These are phyloP conservation scores for Exophiala aquamarina DNA, from an alignment of 2,329 filamentous ascomycete species.

Conservation along the genomic window DNA sequence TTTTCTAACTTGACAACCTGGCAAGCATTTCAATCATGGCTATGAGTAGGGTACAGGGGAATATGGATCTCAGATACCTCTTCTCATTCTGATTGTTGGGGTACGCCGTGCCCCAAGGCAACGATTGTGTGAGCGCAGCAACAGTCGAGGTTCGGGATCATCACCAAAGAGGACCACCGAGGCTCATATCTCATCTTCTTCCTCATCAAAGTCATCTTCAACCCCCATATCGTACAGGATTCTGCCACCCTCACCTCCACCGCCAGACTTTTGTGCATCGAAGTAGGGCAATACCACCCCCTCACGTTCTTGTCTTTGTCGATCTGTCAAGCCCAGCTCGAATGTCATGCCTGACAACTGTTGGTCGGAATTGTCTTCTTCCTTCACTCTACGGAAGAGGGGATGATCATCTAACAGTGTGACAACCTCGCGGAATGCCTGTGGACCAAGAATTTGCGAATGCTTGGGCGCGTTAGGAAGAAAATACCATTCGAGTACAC, in stretches of 20 bases:
- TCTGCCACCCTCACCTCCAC: conserved; percentile 79
- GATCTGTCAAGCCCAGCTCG: conserved; percentile 81
- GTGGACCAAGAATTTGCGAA: conserved; percentile 41
- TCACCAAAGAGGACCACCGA: too few species aligned
- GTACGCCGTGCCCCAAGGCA: too few species aligned
- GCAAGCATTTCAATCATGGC: background rate
- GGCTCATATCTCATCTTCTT: conserved; percentile 81
- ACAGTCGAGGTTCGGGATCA: too few species aligned
- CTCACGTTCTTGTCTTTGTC: conserved; percentile 82
- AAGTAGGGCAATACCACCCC: conserved; percentile 93
- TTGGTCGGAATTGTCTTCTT: conserved; percentile 43
- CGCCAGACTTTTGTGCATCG: conserved; percentile 83
- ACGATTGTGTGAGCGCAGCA: too few species aligned
- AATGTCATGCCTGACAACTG: conserved; percentile 74
- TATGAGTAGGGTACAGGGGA: background rate
- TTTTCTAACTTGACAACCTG: conserved; percentile 60
- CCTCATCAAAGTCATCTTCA: conserved; percentile 96
- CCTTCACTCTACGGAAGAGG: conserved; percentile 57
- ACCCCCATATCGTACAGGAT: conserved; percentile 96
- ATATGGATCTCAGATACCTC: background rate
- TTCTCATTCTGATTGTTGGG: background rate
- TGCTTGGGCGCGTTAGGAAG: conserved; percentile 38
- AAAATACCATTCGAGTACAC: conserved; percentile 69
- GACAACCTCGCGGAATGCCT: conserved; percentile 48
- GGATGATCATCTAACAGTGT: conserved; percentile 75